A percentile compares a stretch with the other conserved stretches of the same genome.
phyloP scores from a whole-genome alignment of 2,329 filamentous ascomycete species.

The Fusarium clavum region DNA sequence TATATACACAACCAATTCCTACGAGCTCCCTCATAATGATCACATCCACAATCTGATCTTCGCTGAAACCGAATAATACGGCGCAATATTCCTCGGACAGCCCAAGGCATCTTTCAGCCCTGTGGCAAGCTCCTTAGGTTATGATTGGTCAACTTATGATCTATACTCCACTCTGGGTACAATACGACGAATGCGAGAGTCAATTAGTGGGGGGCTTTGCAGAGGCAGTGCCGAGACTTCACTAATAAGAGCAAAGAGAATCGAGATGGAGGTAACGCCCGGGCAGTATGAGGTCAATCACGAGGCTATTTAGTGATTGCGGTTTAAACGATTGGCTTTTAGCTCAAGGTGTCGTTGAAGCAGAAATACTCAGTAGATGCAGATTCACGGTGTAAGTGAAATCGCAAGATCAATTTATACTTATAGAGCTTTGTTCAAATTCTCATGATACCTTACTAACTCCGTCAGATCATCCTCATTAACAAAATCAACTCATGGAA shows the following conservation, averaged over 20 bases:
- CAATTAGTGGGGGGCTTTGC: slow-evolving; percentile 32
- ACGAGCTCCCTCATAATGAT: not conserved
- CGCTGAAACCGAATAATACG: slow-evolving; percentile 38
- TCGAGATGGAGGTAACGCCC: slow-evolving; percentile 3
- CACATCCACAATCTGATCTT: not conserved
- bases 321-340: not conserved
- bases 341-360: not conserved
- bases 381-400: not conserved
- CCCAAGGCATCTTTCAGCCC: slow-evolving; percentile 30
- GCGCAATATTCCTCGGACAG: slow-evolving; percentile 4
- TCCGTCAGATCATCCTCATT: not conserved
- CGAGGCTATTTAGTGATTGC: not conserved
- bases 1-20: slow-evolving; percentile 16
- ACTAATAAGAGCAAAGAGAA: not conserved
- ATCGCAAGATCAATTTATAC: not conserved
- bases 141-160: slow-evolving; percentile 30
- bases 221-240: slow-evolving; percentile 28
- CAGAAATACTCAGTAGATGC: not conserved
- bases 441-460: not conserved
- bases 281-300: not conserved
- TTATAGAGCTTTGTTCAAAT: not conserved
- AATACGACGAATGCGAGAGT: slow-evolving; percentile 51
- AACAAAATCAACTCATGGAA: not conserved
- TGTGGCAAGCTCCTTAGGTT: not conserved
- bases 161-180: slow-evolving; percentile 15